These are phyloP conservation scores for Elsinoe ampelina DNA, from an alignment of 2,329 filamentous ascomycete species.

Conservation along the genomic window DNA sequence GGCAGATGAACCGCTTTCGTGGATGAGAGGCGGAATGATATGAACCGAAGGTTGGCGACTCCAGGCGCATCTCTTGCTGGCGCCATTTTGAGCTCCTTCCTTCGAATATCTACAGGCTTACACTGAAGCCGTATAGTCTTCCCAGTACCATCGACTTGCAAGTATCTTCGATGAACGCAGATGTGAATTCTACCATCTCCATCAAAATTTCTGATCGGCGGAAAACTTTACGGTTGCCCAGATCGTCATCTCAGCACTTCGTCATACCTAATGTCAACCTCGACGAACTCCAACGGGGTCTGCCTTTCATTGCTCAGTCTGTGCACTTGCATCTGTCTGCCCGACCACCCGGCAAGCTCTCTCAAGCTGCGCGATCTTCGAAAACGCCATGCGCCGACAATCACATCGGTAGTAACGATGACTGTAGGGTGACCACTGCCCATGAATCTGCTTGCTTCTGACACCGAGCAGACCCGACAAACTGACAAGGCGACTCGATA, in stretches of 20 bases:
- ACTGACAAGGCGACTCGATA: constrained; percentile 74
- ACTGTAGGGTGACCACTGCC: background rate
- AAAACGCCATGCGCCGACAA: background rate
- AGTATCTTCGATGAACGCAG: background rate
- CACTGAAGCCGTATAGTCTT: too few relatives aligned
- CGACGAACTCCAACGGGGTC: background rate
- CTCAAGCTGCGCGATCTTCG: background rate
- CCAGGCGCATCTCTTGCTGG: constrained; percentile 4
- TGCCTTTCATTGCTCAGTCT: background rate
- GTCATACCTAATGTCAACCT: constrained; percentile 7
- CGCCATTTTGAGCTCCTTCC: background rate
- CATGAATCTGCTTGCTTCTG: background rate
- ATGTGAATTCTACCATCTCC: background rate
- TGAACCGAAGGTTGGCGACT: constrained; percentile 46
- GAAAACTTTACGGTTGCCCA: constrained; percentile 7
- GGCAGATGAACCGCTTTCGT: constrained; percentile 66
- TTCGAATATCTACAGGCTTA: background rate
- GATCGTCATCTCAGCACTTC: background rate
- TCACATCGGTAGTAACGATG: background rate
- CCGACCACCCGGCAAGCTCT: background rate
- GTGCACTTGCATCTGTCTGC: background rate
- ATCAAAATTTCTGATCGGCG: background rate
- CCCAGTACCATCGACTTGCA: too few relatives aligned
- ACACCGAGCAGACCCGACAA: constrained; percentile 35
- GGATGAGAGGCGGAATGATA: constrained; percentile 62